Percentiles rank a stretch among this genome's conserved stretches.
phyloP scores from a whole-genome alignment of 345 rosid species.

The Psidium guajava region DNA sequence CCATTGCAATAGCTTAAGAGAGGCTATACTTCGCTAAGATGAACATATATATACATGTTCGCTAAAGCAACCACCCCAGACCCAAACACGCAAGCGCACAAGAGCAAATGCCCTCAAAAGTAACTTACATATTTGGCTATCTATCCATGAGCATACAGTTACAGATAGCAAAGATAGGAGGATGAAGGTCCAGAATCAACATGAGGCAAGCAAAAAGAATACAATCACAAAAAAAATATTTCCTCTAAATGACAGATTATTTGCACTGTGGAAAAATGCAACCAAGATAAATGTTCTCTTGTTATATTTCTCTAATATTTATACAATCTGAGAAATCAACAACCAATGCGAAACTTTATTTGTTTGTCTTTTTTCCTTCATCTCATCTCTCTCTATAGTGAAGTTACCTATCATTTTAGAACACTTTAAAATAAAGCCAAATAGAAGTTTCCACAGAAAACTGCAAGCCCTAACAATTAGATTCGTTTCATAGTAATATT shows the following conservation, averaged over 20 bases:
- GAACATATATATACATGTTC: neutral
- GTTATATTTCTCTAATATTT: neutral
- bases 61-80: neutral
- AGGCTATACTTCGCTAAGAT: neutral
- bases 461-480: neutral
- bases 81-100: neutral
- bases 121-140: neutral
- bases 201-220: neutral
- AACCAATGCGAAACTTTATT: neutral
- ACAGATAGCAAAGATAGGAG: neutral
- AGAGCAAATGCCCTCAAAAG: neutral
- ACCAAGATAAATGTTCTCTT: neutral
- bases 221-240: neutral
- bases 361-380: neutral
- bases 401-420: neutral
- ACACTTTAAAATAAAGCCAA: neutral
- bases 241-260: neutral
- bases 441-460: neutral
- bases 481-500: neutral
- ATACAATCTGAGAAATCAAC: neutral
- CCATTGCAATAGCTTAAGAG: neutral
- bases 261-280: neutral
- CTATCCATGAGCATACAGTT: neutral
- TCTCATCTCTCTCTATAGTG: neutral
- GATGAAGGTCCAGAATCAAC: neutral